A percentile compares a stretch with the other conserved stretches of the same genome.
These are phyloP conservation scores for Aspergillus diversus DNA, from an alignment of 495 filamentous ascomycete genomes.

Conservation along the genomic window DNA sequence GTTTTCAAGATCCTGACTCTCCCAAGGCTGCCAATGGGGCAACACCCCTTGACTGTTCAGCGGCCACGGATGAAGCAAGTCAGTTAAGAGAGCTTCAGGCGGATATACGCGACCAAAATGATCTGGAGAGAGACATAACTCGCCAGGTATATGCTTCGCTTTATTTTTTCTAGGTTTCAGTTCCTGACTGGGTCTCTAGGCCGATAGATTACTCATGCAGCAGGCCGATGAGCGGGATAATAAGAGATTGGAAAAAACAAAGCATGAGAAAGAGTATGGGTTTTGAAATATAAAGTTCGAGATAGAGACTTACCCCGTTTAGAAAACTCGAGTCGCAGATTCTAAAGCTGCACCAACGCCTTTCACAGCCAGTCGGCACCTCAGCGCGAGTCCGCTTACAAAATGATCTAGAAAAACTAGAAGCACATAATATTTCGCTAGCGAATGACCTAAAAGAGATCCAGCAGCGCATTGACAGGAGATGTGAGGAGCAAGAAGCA, in stretches of 20 bases:
- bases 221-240: constrained; percentile 86
- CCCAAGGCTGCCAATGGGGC: not conserved
- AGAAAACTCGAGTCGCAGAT: constrained; percentile 55
- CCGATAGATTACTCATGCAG: constrained; percentile 75
- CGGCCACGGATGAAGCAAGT: constrained; percentile 52
- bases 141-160: constrained; percentile 43
- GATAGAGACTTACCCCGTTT: constrained; percentile 21
- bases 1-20: too few relatives aligned
- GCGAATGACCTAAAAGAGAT: constrained; percentile 77
- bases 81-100: constrained; percentile 70
- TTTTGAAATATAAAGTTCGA: not conserved
- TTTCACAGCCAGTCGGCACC: constrained; percentile 51
- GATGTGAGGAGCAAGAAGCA: constrained; percentile 58
- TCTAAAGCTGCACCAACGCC: constrained; percentile 51
- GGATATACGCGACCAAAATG: constrained; percentile 80
- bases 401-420: constrained; percentile 64
- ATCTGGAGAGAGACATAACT: constrained; percentile 75
- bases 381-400: constrained; percentile 54
- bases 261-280: constrained; percentile 59
- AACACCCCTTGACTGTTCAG: not conserved
- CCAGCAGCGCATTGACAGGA: constrained; percentile 72
- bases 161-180: not conserved
- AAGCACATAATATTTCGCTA: constrained; percentile 61
- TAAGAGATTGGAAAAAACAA: constrained; percentile 80
- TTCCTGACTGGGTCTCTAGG: constrained; percentile 47